phyloP scores from a whole-genome alignment of 2,329 filamentous ascomycete genomes.

The Cladosporium sp. region DNA sequence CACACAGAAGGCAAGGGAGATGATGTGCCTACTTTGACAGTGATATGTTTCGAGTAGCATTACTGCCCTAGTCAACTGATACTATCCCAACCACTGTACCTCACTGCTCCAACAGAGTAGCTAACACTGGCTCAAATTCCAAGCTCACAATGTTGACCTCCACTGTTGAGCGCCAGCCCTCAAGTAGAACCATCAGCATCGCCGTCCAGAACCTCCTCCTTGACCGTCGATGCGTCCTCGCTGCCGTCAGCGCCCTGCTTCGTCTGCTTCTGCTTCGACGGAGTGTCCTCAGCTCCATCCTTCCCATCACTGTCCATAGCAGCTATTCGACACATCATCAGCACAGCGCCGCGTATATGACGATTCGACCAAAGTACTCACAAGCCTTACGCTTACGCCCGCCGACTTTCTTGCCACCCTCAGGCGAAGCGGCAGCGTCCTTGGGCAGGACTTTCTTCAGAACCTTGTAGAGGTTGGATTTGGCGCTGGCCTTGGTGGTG shows the following conservation, averaged over 20 bases:
- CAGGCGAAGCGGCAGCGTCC: not conserved
- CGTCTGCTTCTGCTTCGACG: not conserved
- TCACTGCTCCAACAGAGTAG: not conserved
- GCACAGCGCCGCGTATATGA: not conserved
- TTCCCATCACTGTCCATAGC: not conserved
- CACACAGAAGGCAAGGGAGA: not conserved
- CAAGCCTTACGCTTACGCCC: conserved; percentile 15
- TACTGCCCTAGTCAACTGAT: not conserved
- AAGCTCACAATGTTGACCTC: not conserved
- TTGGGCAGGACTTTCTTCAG: conserved; percentile 10
- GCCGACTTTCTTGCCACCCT: not conserved
- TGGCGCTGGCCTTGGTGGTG: conserved; percentile 8
- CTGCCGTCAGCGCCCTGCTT: not conserved
- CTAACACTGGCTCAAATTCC: not conserved
- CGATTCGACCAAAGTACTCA: not conserved
- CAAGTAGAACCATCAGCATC: not conserved
- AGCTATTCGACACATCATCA: not conserved
- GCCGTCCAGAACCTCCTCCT: not conserved
- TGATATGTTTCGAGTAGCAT: not conserved
- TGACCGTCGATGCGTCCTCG: not conserved
- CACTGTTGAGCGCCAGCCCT: not conserved
- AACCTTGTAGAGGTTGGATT: not conserved
- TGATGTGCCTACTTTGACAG: no score
- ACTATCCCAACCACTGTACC: not conserved
- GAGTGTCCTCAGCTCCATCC: not conserved